Evolutionary conservation across 169 alveolate species (phyloP).

Genomic region (Eimeria zaria): DNA sequence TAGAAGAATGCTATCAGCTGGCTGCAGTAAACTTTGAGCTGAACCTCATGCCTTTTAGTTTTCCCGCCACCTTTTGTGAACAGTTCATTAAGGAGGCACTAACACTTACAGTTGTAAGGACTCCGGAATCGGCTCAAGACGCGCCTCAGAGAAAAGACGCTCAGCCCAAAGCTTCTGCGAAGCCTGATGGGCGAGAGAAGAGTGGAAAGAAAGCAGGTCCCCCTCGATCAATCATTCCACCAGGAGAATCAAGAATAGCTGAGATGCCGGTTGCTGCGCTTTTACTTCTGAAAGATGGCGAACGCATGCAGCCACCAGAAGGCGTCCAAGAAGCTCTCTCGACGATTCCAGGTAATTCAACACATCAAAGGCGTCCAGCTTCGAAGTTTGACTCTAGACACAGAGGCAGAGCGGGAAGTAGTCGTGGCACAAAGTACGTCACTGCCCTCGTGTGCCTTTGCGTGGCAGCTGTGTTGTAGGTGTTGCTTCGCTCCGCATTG

Average conservation of each 20-base stretch:
- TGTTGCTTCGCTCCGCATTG: slow-evolving; percentile 26
- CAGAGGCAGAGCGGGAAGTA: neutral
- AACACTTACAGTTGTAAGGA: slow-evolving; percentile 13
- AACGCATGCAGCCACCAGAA: slow-evolving; percentile 41
- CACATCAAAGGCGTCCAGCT: neutral
- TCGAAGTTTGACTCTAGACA: neutral
- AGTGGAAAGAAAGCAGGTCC: slow-evolving; percentile 2
- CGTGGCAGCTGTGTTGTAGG: slow-evolving; percentile 42
- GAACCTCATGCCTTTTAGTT: slow-evolving; percentile 26
- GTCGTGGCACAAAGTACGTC: neutral
- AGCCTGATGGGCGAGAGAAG: slow-evolving; percentile 34
- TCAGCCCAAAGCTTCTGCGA: slow-evolving; percentile 28
- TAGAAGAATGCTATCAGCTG: neutral
- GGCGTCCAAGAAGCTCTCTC: slow-evolving; percentile 23
- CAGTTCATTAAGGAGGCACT: slow-evolving; percentile 20
- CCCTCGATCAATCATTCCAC: slow-evolving; percentile 38
- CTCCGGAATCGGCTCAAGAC: slow-evolving; percentile 12
- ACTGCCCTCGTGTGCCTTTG: neutral
- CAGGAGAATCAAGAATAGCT: slow-evolving; percentile 31
- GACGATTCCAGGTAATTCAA: slow-evolving; percentile 9
- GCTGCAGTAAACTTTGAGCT: slow-evolving; percentile 25
- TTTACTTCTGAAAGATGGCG: slow-evolving; percentile 28
- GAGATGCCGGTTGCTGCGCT: slow-evolving; percentile 60
- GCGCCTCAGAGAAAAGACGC: slow-evolving; percentile 58
- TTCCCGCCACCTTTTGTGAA: slow-evolving; percentile 58